phyloP scores from a whole-genome alignment of 2,329 filamentous ascomycete species.

The Fusarium transvaalense region DNA sequence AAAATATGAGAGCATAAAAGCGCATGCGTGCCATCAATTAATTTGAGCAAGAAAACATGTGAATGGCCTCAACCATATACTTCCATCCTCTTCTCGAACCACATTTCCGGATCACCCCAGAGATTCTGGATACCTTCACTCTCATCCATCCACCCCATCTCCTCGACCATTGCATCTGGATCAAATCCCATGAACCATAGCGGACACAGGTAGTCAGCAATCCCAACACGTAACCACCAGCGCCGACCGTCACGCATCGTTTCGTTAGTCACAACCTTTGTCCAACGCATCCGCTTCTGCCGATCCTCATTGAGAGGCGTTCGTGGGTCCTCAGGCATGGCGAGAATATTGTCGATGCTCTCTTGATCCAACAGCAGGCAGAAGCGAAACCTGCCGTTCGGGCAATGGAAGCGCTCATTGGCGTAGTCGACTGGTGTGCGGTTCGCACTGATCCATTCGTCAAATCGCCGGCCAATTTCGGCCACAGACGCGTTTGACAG shows the following conservation, averaged over 20 bases:
- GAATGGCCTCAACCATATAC: background rate
- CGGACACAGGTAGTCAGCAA: constrained; percentile 27
- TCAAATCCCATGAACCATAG: constrained; percentile 30
- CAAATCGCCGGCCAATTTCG: constrained; percentile 12
- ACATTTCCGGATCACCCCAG: constrained; percentile 25
- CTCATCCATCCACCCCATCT: constrained; percentile 30
- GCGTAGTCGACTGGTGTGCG: constrained; percentile 4
- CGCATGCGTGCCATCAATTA: no score
- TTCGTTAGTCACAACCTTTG: constrained; percentile 35
- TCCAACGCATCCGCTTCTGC: constrained; percentile 21
- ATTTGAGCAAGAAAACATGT: no score
- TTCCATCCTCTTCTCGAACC: constrained; percentile 9
- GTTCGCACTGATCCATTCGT: constrained; percentile 4
- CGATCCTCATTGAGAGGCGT: constrained; percentile 6
- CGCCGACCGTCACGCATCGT: constrained; percentile 20
- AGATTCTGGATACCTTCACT: constrained; percentile 32
- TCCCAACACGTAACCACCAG: constrained; percentile 36
- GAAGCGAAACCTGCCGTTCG: constrained; percentile 33
- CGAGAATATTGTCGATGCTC: constrained; percentile 41
- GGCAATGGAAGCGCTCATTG: constrained; percentile 10
- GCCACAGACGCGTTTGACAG: constrained; percentile 21
- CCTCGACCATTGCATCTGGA: constrained; percentile 28
- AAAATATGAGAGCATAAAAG: background rate
- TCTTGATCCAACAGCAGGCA: constrained; percentile 43
- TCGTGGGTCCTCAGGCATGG: constrained; percentile 35